Base-by-base conservation (phyloP, 169 alveolate species). In the Pseudocohnilembus persalinus region DNA sequence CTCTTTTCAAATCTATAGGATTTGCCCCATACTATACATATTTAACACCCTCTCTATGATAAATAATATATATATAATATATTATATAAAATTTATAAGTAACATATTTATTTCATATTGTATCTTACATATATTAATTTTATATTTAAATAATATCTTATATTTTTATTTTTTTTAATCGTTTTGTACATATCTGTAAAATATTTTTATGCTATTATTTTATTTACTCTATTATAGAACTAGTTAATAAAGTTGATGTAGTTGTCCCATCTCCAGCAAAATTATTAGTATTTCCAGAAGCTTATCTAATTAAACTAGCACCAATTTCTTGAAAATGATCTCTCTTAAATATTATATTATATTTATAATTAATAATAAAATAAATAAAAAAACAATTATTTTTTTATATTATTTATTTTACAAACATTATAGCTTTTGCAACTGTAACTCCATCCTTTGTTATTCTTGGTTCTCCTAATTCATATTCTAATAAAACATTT, bases 401-500 rank as follows among this genome's bases (percentile, higher is more conserved):
- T 1, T 32, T n/a, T n/a, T n/a, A n/a, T n/a, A n/a, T n/a, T n/a
- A n/a, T n/a, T n/a, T n/a, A n/a, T n/a, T n/a, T 79, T 79, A 79
- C 84, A 79, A 81, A 73, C 77, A 74, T 33, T 31, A 92, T 77
- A 63, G 83, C 81, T 72, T 90, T 92, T 0, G 90, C 94, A 0
- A 93, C 94, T 15, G 96, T 93, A 0, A 93, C 96, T 20, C 96
- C 96, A 85, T 93, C 96, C 64, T 93, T 93, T 4, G 96, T 93
- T n/a, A 91, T 88, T 68, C 91, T 90, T n/a, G 94, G 96, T 24
- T 80, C 87, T 29, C 94, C 92, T 29, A 85, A 82, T 72, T 93
- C 95, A 78, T 87, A 76, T 32, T 93, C 96, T 29, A 93, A 74
- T 15, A 91, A 84, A 0, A 91, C 94, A 88, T 93, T 93, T 34